phyloP scores from a whole-genome alignment of 768 basidiomycete species.

The Suillus alpinus region DNA sequence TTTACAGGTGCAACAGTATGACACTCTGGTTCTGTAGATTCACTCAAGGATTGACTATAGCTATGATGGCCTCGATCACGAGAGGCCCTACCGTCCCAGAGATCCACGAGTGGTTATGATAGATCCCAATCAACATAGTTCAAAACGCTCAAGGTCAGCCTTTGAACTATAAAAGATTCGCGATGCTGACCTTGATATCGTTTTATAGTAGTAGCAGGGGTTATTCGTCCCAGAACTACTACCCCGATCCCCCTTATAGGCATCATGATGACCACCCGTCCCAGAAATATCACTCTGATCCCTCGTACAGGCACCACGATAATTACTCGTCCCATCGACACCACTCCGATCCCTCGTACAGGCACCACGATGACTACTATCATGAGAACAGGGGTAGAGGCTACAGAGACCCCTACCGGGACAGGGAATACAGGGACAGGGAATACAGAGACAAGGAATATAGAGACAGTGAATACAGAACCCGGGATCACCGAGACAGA shows the following conservation, averaged over 20 bases:
- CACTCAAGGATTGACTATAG: constrained; percentile 9
- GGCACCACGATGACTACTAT: constrained; percentile 19
- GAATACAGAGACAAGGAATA: constrained; percentile 4
- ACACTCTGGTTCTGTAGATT: background rate
- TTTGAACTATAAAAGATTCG: background rate
- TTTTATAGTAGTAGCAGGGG: constrained; percentile 21
- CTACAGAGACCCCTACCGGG: constrained; percentile 17
- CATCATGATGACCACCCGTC: constrained; percentile 12
- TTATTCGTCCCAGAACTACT: constrained; percentile 22
- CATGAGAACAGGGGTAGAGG: constrained; percentile 18
- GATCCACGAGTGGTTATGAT: constrained; percentile 27
- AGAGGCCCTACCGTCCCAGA: constrained; percentile 18
- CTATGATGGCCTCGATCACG: constrained; percentile 25
- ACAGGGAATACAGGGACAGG: constrained; percentile 12
- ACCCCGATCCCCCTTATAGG: constrained; percentile 14
- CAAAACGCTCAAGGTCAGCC: constrained; percentile 19
- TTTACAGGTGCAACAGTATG: constrained; percentile 46
- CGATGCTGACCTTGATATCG: constrained; percentile 7
- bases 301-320: constrained; percentile 1
- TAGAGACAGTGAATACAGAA: background rate
- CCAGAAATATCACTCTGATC: constrained; percentile 19
- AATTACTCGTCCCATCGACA: constrained; percentile 20
- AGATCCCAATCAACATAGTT: constrained; percentile 18
- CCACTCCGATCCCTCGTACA: constrained; percentile 22
- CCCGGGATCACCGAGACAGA: background rate